phyloP scores from a whole-genome alignment of 2,329 filamentous ascomycete genomes.

The Podosphaera xanthii region DNA sequence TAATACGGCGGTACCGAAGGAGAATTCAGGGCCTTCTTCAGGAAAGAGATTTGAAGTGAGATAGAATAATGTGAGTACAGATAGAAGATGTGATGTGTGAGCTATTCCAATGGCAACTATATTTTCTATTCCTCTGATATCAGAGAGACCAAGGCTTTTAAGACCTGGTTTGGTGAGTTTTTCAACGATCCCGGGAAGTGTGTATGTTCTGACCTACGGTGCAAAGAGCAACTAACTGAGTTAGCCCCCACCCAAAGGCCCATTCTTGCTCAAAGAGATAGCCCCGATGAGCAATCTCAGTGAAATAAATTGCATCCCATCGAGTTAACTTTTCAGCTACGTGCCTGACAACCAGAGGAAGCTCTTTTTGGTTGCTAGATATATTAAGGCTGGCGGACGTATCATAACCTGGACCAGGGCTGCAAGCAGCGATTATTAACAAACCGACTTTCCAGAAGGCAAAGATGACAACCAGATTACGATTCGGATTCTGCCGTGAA shows the following conservation, averaged over 20 bases:
- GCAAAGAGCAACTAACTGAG: slow-evolving; percentile 18
- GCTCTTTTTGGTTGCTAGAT: slow-evolving; percentile 15
- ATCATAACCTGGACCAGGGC: slow-evolving; percentile 44
- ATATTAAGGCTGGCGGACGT: slow-evolving; percentile 41
- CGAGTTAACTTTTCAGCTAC: slow-evolving; percentile 31
- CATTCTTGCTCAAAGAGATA: slow-evolving; percentile 65
- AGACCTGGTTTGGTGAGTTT: not conserved
- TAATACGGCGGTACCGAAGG: slow-evolving; percentile 46
- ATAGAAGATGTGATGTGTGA: slow-evolving; percentile 52
- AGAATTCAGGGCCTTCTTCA: slow-evolving; percentile 21
- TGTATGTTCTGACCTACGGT: slow-evolving; percentile 10
- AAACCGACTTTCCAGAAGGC: slow-evolving; percentile 42
- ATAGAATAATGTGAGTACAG: slow-evolving; percentile 47
- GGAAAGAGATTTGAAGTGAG: slow-evolving; percentile 36
- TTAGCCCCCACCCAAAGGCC: slow-evolving; percentile 46
- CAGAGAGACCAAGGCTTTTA: not conserved
- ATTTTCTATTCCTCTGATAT: slow-evolving; percentile 19
- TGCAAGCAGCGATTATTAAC: slow-evolving; percentile 32
- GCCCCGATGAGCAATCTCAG: slow-evolving; percentile 35
- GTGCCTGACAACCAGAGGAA: slow-evolving; percentile 8
- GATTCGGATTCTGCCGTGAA: no score
- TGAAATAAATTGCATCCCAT: slow-evolving; percentile 68
- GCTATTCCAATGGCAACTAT: slow-evolving; percentile 43
- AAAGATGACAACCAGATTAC: not conserved
- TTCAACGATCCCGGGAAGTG: not conserved